A percentile compares a stretch with the other conserved stretches of the same genome.
These are phyloP conservation scores for Sporothrix globosa DNA, from an alignment of 2,329 filamentous ascomycete genomes.

Conservation along the genomic window DNA sequence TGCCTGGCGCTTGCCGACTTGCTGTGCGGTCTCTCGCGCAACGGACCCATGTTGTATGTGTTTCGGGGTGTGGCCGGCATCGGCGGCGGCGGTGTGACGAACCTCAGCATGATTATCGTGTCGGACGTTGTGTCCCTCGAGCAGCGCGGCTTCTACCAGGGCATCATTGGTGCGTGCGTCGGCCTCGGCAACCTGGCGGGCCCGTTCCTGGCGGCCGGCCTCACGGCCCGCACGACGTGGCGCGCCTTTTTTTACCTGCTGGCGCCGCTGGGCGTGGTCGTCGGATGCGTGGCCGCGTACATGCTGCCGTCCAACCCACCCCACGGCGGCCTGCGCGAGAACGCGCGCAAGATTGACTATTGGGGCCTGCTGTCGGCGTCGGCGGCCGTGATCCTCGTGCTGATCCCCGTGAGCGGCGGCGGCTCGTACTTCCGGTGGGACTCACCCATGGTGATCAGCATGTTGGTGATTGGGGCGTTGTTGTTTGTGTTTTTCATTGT, in stretches of 20 bases:
- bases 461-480: constrained; percentile 48
- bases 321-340: constrained; percentile 49
- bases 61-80: constrained; percentile 64
- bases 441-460: constrained; percentile 62
- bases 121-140: constrained; percentile 62
- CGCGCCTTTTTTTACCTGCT: constrained; percentile 53
- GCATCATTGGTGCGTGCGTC: constrained; percentile 48
- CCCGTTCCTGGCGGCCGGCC: constrained; percentile 50
- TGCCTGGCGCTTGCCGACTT: constrained; percentile 61
- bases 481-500: constrained; percentile 32
- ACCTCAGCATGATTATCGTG: constrained; percentile 64
- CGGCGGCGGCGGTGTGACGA: constrained; percentile 64
- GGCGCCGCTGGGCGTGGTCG: constrained; percentile 53
- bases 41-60: constrained; percentile 61
- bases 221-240: constrained; percentile 48
- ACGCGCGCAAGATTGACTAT: constrained; percentile 61
- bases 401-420: constrained; percentile 64
- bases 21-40: constrained; percentile 60
- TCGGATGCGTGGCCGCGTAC: constrained; percentile 51
- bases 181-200: constrained; percentile 50
- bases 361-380: constrained; percentile 59
- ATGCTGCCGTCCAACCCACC: constrained; percentile 53
- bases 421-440: constrained; percentile 60
- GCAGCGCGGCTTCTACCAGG: constrained; percentile 60
- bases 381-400: constrained; percentile 60